These are phyloP conservation scores for Ophiostoma angusticollis DNA, from an alignment of 2,329 filamentous ascomycete genomes.

Conservation along the genomic window DNA sequence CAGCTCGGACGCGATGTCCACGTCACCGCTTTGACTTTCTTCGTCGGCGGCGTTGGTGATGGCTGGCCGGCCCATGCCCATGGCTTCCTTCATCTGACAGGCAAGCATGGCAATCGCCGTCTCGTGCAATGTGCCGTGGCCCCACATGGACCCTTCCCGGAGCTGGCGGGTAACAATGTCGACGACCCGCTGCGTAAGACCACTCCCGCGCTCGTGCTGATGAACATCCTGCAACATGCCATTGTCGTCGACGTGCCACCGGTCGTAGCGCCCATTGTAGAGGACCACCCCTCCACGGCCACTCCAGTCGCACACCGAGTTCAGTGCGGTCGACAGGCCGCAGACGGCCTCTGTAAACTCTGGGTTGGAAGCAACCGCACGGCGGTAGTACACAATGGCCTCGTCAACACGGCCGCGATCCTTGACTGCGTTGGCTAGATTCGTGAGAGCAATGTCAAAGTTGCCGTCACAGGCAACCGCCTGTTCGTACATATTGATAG, in stretches of 20 bases:
- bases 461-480: conserved; percentile 85
- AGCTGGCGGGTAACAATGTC: conserved; percentile 85
- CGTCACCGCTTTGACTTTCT: conserved; percentile 9
- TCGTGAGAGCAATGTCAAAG: conserved; percentile 94
- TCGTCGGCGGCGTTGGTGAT: background rate
- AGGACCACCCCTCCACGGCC: conserved; percentile 75
- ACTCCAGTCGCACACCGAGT: conserved; percentile 92
- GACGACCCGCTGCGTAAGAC: conserved; percentile 82
- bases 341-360: conserved; percentile 96
- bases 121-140: conserved; percentile 53
- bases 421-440: conserved; percentile 94
- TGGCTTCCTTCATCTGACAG: conserved; percentile 30
- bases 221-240: conserved; percentile 71
- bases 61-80: background rate
- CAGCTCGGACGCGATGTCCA: conserved; percentile 29
- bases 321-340: conserved; percentile 84
- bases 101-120: conserved; percentile 37
- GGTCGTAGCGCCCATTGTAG: conserved; percentile 61
- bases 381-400: conserved; percentile 81
- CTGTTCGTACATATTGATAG: conserved; percentile 94
- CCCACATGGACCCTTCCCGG: conserved; percentile 76
- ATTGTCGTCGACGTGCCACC: conserved; percentile 82
- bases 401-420: conserved; percentile 87
- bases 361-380: conserved; percentile 82
- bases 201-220: conserved; percentile 47